A percentile compares a stretch with the other conserved stretches of the same genome.
phyloP scores from a whole-genome alignment of 441 rosid species.

The Hypseocharis bilobata region DNA sequence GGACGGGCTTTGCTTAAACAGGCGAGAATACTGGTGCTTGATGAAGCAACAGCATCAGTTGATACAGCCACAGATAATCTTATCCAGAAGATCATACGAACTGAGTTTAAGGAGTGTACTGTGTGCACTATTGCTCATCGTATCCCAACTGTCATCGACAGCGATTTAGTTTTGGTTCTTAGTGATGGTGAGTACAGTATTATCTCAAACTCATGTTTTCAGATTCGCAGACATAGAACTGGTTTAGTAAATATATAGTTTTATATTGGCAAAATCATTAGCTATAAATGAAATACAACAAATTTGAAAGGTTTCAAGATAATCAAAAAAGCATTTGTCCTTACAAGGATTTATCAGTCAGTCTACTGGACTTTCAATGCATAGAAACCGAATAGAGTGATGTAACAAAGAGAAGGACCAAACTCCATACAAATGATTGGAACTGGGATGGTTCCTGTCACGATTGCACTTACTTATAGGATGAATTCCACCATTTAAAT shows the following conservation, averaged over 20 bases:
- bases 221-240: no score
- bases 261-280: neutral
- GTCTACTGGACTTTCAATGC: no score
- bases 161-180: slow-evolving; percentile 89
- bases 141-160: slow-evolving; percentile 91
- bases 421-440: no score
- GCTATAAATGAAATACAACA: neutral
- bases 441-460: no score
- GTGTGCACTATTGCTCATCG: slow-evolving; percentile 99
- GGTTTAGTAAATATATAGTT: neutral
- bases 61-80: slow-evolving; percentile 98
- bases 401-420: no score
- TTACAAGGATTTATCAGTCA: no score
- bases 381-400: no score
- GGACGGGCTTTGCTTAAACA: slow-evolving; percentile 96
- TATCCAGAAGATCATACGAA: slow-evolving; percentile 86
- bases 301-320: no score
- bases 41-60: slow-evolving; percentile 98
- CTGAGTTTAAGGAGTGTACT: slow-evolving; percentile 83
- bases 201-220: neutral
- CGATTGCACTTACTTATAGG: neutral
- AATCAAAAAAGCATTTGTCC: no score
- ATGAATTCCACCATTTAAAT: no score
- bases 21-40: slow-evolving; percentile 89
- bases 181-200: slow-evolving; percentile 57